A percentile compares a stretch with the other conserved stretches of the same genome.
These are phyloP conservation scores for Macrophomina tecta DNA, from an alignment of 2,329 filamentous ascomycete genomes.

Conservation along the genomic window DNA sequence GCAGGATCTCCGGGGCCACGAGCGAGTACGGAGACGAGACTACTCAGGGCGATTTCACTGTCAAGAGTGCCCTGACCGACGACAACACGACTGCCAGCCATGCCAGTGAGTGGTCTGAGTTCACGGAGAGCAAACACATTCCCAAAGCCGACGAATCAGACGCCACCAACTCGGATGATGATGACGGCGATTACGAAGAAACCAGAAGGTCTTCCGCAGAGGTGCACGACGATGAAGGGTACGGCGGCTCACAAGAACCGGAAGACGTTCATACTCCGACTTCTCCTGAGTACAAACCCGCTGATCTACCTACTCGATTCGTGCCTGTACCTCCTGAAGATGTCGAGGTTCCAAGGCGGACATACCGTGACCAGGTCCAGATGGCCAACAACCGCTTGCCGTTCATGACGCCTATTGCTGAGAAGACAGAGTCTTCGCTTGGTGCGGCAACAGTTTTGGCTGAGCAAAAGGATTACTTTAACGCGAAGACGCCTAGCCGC, in stretches of 20 bases:
- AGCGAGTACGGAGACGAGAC: slow-evolving; percentile 72
- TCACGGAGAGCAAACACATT: slow-evolving; percentile 75
- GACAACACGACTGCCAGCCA: slow-evolving; percentile 47
- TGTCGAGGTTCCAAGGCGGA: slow-evolving; percentile 78
- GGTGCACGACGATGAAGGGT: slow-evolving; percentile 36
- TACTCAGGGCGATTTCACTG: slow-evolving; percentile 57
- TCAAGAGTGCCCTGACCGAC: slow-evolving; percentile 41
- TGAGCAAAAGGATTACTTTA: slow-evolving; percentile 63
- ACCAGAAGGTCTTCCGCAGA: background rate
- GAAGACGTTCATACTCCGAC: slow-evolving; percentile 51
- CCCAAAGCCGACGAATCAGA: slow-evolving; percentile 51
- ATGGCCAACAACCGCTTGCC: slow-evolving; percentile 89
- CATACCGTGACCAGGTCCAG: slow-evolving; percentile 80
- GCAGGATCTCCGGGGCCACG: slow-evolving; percentile 66
- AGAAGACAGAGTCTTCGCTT: slow-evolving; percentile 89
- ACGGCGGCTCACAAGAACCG: slow-evolving; percentile 40
- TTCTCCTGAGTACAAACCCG: slow-evolving; percentile 41
- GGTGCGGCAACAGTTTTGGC: slow-evolving; percentile 51
- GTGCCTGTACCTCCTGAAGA: slow-evolving; percentile 84
- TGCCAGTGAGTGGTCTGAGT: slow-evolving; percentile 87
- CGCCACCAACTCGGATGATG: slow-evolving; percentile 45
- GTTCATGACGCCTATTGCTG: slow-evolving; percentile 98
- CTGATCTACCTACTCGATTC: slow-evolving; percentile 63
- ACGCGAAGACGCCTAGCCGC: slow-evolving; percentile 79
- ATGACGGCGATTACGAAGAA: slow-evolving; percentile 35